Percentiles rank a stretch among this genome's conserved stretches.
Evolutionary conservation across 2,329 filamentous ascomycete genomes (phyloP).

Genomic region (Phaeosphaeria sp.): DNA sequence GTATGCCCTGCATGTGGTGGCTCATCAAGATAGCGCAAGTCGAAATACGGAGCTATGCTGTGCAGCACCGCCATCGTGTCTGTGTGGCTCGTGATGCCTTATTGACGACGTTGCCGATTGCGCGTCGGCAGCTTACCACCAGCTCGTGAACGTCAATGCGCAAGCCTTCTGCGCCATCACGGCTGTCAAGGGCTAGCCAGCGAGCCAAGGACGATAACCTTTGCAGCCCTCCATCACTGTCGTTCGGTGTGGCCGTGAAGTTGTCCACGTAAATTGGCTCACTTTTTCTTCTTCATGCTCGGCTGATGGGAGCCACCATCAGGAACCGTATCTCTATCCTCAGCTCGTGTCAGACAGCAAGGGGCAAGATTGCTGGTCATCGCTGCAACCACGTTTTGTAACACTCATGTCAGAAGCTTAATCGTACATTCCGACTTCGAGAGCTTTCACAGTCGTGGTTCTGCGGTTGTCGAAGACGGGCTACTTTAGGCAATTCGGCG

Average conservation of each 20-base stretch:
- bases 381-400: conserved; percentile 13
- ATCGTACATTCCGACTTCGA: conserved; percentile 6
- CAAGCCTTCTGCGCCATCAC: conserved; percentile 2
- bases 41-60: neutral
- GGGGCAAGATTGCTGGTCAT: neutral
- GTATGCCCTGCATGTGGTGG: neutral
- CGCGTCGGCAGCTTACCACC: neutral
- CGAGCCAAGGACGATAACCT: conserved; percentile 10
- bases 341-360: conserved; percentile 6
- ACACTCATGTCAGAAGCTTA: conserved; percentile 16
- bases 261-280: conserved; percentile 7
- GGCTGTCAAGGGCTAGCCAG: conserved; percentile 12
- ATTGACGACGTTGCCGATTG: neutral
- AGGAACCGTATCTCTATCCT: neutral
- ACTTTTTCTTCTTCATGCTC: neutral
- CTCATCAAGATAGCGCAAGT: neutral
- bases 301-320: conserved; percentile 7
- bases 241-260: conserved; percentile 10
- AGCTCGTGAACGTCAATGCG: neutral
- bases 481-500: neutral
- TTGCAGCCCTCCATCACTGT: conserved; percentile 7
- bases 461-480: neutral
- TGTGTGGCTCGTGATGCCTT: conserved; percentile 1
- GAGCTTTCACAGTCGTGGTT: neutral
- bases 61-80: neutral